These are phyloP conservation scores for Nissolia schottii DNA, from an alignment of 306 rosid species.

Conservation along the genomic window DNA sequence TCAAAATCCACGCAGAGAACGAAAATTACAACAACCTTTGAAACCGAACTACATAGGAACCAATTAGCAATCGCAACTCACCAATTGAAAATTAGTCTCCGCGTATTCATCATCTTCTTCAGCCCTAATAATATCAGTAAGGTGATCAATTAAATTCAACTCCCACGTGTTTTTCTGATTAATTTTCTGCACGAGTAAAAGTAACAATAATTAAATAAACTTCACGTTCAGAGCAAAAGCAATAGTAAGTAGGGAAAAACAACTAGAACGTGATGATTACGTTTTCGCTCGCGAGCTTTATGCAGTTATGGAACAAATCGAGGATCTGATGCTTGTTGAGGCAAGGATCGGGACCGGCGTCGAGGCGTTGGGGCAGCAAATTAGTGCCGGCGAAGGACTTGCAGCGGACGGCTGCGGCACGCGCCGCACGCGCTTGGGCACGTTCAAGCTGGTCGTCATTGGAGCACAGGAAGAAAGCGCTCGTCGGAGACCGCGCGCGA, in stretches of 20 bases:
- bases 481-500: conserved; percentile 82
- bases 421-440: conserved; percentile 89
- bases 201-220: too few species aligned
- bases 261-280: too few species aligned
- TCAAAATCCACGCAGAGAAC: too few species aligned
- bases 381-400: conserved; percentile 36
- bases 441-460: conserved; percentile 88
- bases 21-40: too few species aligned
- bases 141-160: conserved; percentile 84
- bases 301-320: conserved; percentile 89
- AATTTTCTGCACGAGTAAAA: conserved; percentile 95
- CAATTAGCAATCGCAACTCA: too few species aligned
- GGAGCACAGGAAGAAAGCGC: conserved; percentile 79
- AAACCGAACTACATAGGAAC: background rate
- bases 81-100: conserved; percentile 96
- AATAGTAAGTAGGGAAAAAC: too few species aligned
- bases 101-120: conserved; percentile 61
- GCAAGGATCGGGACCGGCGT: conserved; percentile 32
- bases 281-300: conserved; percentile 95
- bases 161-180: conserved; percentile 98
- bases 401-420: conserved; percentile 80
- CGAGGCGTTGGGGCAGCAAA: conserved; percentile 20
- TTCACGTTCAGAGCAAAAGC: too few species aligned
- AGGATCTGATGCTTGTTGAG: conserved; percentile 82
- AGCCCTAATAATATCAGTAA: conserved; percentile 75